phyloP scores from a whole-genome alignment of 306 rosid genomes.

The Cucurbita pepo region DNA sequence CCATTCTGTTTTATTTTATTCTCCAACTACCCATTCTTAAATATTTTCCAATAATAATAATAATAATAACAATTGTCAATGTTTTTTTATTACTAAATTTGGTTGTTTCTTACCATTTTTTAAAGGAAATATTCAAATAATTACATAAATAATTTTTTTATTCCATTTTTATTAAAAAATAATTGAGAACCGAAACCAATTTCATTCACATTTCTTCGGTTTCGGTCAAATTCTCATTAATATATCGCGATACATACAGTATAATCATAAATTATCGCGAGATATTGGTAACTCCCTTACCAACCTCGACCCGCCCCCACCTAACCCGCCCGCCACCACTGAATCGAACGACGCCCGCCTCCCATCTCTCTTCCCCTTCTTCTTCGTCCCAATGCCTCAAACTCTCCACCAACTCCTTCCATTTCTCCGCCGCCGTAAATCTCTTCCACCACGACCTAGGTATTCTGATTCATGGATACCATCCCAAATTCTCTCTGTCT shows the following conservation, averaged over 20 bases:
- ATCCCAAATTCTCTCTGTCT: conserved; percentile 22
- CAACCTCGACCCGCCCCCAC: conserved; percentile 1
- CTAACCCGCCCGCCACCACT: conserved; percentile 7
- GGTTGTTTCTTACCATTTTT: too few species aligned
- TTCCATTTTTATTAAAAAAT: too few species aligned
- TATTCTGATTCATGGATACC: conserved; percentile 34
- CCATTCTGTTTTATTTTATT: background rate
- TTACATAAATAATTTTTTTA: too few species aligned
- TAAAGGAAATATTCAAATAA: too few species aligned
- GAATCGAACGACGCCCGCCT: background rate
- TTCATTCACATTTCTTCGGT: background rate
- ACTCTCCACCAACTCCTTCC: background rate
- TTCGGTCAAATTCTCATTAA: background rate
- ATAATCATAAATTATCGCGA: background rate
- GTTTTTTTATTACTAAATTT: too few species aligned
- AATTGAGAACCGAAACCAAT: too few species aligned
- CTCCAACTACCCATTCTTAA: background rate
- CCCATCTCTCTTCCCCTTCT: background rate
- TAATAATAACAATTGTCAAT: too few species aligned
- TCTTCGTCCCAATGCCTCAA: background rate
- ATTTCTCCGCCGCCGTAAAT: background rate
- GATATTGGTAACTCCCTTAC: background rate
- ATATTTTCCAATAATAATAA: background rate
- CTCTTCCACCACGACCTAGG: background rate
- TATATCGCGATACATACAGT: background rate